A percentile compares a stretch with the other conserved stretches of the same genome.
Evolutionary conservation across 2,329 filamentous ascomycete genomes (phyloP).

Genomic region (Aspergillus fructus): DNA sequence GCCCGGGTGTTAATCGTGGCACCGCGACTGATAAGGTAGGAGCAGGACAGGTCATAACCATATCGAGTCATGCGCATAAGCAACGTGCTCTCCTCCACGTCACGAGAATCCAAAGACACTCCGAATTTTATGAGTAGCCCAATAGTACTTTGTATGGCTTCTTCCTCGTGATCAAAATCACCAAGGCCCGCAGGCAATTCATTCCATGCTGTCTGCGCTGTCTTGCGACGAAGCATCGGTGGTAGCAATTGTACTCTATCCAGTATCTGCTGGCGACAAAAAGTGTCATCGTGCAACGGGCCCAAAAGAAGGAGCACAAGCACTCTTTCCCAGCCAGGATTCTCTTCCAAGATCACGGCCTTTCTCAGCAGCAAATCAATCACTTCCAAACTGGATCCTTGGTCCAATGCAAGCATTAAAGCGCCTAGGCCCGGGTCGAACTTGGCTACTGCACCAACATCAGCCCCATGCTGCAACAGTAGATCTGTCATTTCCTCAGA

Average conservation of each 20-base stretch:
- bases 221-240: not conserved
- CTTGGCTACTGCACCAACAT: not conserved
- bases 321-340: not conserved
- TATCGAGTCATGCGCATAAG: not conserved
- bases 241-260: not conserved
- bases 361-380: not conserved
- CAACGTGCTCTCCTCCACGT: not conserved
- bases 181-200: rapidly evolving
- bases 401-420: not conserved
- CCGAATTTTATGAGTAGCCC: not conserved
- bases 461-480: not conserved
- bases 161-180: no score
- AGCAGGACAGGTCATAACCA: no score
- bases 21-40: not conserved
- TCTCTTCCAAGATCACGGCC: not conserved
- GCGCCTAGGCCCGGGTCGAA: rapidly evolving
- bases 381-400: not conserved
- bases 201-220: no score
- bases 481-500: not conserved
- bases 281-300: no score
- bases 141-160: not conserved
- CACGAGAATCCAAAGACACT: not conserved
- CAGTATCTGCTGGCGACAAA: not conserved
- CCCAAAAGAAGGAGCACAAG: not conserved
- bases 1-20: not conserved